Conservation (phyloP, 495 filamentous ascomycete genomes). For the Platismatia glauca region DNA sequence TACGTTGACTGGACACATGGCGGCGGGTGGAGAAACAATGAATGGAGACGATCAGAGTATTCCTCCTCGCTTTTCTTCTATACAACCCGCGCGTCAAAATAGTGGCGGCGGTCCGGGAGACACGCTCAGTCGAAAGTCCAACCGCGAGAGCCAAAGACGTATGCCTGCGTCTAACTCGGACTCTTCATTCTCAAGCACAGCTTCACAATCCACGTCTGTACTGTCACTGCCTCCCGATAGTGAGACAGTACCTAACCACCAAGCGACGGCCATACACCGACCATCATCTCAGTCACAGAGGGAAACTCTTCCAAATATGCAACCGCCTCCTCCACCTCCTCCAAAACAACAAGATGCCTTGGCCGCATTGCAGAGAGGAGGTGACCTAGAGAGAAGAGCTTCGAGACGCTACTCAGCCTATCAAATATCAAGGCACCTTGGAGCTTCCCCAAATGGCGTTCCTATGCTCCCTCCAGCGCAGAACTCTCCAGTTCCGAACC, state of each 20-base stretch:
- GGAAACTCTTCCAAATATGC: slow-evolving; percentile 34
- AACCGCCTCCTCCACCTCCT: slow-evolving; percentile 63
- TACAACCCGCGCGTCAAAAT: slow-evolving; percentile 16
- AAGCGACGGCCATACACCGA: slow-evolving; percentile 29
- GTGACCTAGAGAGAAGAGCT: slow-evolving; percentile 85
- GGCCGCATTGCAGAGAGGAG: slow-evolving; percentile 79
- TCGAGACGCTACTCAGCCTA: slow-evolving; percentile 90
- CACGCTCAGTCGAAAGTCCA: slow-evolving; percentile 23
- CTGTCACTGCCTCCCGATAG: slow-evolving; percentile 55
- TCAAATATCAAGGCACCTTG: slow-evolving; percentile 89
- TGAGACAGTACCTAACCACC: slow-evolving; percentile 38
- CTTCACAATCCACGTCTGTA: slow-evolving; percentile 59
- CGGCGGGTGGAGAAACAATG: slow-evolving; percentile 20
- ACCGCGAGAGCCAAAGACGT: slow-evolving; percentile 43
- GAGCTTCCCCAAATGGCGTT: slow-evolving; percentile 68
- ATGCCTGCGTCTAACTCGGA: slow-evolving; percentile 32
- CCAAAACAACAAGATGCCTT: slow-evolving; percentile 84
- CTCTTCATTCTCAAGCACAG: slow-evolving; percentile 56
- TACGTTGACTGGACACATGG: slow-evolving; percentile 25
- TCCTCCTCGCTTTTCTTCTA: slow-evolving; percentile 39
- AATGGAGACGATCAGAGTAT: slow-evolving; percentile 39
- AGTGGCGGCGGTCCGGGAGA: slow-evolving; percentile 13
- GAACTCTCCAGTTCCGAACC: slow-evolving; percentile 78
- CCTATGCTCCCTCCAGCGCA: slow-evolving; percentile 75
- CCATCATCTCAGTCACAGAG: slow-evolving; percentile 27